Evolutionary conservation across 176 grass and related monocot genomes (phyloP), one percentile per base, ranked within the genome.

Genomic region (Lolium perenne): DNA sequence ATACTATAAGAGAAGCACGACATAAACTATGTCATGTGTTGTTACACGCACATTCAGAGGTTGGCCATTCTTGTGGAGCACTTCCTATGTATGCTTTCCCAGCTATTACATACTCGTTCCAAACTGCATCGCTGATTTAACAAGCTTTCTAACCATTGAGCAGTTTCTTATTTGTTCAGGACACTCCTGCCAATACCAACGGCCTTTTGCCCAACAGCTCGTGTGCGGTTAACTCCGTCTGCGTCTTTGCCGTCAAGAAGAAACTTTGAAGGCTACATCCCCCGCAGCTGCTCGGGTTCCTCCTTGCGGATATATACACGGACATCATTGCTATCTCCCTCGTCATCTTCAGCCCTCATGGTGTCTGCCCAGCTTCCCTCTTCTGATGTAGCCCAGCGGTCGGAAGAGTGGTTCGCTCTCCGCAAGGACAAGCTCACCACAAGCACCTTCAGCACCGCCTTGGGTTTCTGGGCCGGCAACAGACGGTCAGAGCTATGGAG

Each of bases 381-480:
- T 38, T 88, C 90, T 5, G 87, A 97, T 48, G 90, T 92, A 20
- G 76, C 88, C 56, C 97, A 99, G 68, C 82, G 97, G 43, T 99
- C 97, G 7, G 94, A 97, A 49, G 97, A 99, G 78, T 99, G 97
- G 97, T 99, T 99, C 65, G 89, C 94, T 80, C 92, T 99, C 54
- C 97, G 97, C 67, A 97, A 91, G 85, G 97, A 97, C 55, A 99
- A 92, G 86, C 97, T 99, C 55, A 99, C 97, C 64, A 99, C 97
- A 32, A 99, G 97, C 78, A 83, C 97, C 68, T 99, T 99, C 91
- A 97, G 97, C 87, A 97, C 97, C 0, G 92, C 94, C 38, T 82
- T 99, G 55, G 97, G 94, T 56, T 97, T 99, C 89, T 99, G 97
- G 97, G 88, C 83, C 1, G 87, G 92, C 75, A 93, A 94, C 60